phyloP scores from a whole-genome alignment of 345 rosid genomes.

The Turritis glabra region DNA sequence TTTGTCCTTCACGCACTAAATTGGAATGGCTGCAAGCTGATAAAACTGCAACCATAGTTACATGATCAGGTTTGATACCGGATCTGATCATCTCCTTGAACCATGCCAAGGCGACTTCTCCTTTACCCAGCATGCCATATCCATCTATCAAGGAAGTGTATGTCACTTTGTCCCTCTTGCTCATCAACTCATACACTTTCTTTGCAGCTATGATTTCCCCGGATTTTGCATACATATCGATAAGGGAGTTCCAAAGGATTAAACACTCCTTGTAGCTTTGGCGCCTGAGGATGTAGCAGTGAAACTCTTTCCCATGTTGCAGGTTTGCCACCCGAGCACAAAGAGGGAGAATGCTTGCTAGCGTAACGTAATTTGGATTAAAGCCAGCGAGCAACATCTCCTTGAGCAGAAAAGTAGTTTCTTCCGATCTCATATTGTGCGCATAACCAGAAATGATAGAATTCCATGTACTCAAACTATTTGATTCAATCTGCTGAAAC shows the following conservation, averaged over 20 bases:
- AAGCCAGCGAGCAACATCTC: conserved; percentile 62
- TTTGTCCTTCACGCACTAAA: conserved; percentile 54
- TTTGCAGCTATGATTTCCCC: conserved; percentile 54
- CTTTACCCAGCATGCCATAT: conserved; percentile 66
- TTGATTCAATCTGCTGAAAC: conserved; percentile 48
- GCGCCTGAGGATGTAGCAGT: conserved; percentile 63
- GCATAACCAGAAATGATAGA: conserved; percentile 68
- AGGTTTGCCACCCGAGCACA: conserved; percentile 70
- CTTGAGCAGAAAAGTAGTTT: conserved; percentile 54
- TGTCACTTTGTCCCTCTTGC: conserved; percentile 63
- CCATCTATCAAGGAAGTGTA: conserved; percentile 79
- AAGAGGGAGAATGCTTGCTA: conserved; percentile 67
- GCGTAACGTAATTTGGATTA: conserved; percentile 65
- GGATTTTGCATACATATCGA: conserved; percentile 76
- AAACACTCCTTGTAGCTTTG: conserved; percentile 45
- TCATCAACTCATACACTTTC: conserved; percentile 59
- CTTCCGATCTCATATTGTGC: conserved; percentile 48
- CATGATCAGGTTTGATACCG: conserved; percentile 63
- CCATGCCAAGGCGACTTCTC: conserved; percentile 47
- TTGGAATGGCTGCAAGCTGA: conserved; percentile 87
- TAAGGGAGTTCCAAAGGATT: conserved; percentile 67
- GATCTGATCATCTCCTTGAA: conserved; percentile 56
- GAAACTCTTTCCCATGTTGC: conserved; percentile 75
- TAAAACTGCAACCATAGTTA: conserved; percentile 80
- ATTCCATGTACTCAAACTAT: conserved; percentile 66